Evolutionary conservation across 1,284 basidiomycete genomes (phyloP).

Genomic region (Singerocomus rubriflavus): DNA sequence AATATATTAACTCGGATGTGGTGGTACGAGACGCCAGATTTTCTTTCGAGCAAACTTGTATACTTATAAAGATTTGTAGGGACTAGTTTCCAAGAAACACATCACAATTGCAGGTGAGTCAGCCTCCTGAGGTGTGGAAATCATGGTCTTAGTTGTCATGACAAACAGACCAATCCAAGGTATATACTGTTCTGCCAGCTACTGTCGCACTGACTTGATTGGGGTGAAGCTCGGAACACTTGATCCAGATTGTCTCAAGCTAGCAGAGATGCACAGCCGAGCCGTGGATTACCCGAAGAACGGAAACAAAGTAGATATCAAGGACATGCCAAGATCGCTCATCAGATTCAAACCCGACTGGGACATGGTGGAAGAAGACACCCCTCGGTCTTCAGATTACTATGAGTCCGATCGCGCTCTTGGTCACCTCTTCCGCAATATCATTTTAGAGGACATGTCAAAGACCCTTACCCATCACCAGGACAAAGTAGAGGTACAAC

Average conservation of each 20-base stretch:
- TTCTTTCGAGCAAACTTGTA: background rate
- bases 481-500: slow-evolving; percentile 38
- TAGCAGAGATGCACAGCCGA: slow-evolving; percentile 67
- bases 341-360: slow-evolving; percentile 39
- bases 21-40: slow-evolving; percentile 40
- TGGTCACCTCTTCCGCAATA: slow-evolving; percentile 41
- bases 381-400: slow-evolving; percentile 22
- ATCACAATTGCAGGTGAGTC: slow-evolving; percentile 63
- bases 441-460: slow-evolving; percentile 45
- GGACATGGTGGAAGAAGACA: slow-evolving; percentile 38
- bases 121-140: background rate
- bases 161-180: slow-evolving; percentile 61
- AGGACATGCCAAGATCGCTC: slow-evolving; percentile 46
- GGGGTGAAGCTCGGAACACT: slow-evolving; percentile 54
- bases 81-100: slow-evolving; percentile 64
- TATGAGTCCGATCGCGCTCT: slow-evolving; percentile 40
- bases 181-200: slow-evolving; percentile 23
- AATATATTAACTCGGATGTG: slow-evolving; percentile 80
- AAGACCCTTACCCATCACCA: slow-evolving; percentile 23
- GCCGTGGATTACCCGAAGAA: slow-evolving; percentile 71
- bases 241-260: slow-evolving; percentile 51
- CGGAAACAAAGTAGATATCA: slow-evolving; percentile 51
- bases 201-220: slow-evolving; percentile 1
- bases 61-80: slow-evolving; percentile 39
- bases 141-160: background rate